Base-by-base conservation (phyloP, 164 flowering plant genomes). In the Taxillus chinensis region DNA sequence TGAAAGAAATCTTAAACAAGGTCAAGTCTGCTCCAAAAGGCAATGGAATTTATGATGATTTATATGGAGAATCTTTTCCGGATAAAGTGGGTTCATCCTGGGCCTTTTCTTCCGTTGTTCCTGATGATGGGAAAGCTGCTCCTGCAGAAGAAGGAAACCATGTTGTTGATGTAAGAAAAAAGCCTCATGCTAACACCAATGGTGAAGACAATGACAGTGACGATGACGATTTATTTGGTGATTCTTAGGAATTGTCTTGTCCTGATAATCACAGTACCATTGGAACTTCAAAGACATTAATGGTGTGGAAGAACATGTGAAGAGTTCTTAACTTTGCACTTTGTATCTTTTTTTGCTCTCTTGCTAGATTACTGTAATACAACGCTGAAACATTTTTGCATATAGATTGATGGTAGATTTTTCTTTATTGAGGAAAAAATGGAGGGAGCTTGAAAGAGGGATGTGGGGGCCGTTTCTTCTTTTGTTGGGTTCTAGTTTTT, bases 11-110 rank as follows among this genome's bases (percentile, higher is more conserved):
- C 48, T 74, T 93, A 68, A 79, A 84, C 77, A 93, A 81, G 79
- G 91, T 93, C 15, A 93, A 87, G 77, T 68, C 70, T 61, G 61
- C 79, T 57, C 76, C 87, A 41, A 90, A 83, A 71, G 71, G 74
- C 12, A 48, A 48, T 68, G 89, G 95, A 42, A 86, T 89, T 11
- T 86, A 90, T 66, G 96, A 84, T 69, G 97, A 87, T 65, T 81
- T 93, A 3, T 90, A 86, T 80, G 99, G 96, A 46, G 96, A 90
- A 43, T 75, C 97, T 4, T 60, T 85, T 59, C 62, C 83, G 4
- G 83, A 71, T 6, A 83, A 87, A 70, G 86, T 86, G 46, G 95
- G 92, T 60, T 85, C 95, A 8, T 86, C 96, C 2, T 92, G 98
- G 98, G 27, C 17, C 15, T 14, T 5, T 51, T 51, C 39, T 17